phyloP scores from a whole-genome alignment of 1,139 yeast species.

The Torulaspora pretoriensis region DNA sequence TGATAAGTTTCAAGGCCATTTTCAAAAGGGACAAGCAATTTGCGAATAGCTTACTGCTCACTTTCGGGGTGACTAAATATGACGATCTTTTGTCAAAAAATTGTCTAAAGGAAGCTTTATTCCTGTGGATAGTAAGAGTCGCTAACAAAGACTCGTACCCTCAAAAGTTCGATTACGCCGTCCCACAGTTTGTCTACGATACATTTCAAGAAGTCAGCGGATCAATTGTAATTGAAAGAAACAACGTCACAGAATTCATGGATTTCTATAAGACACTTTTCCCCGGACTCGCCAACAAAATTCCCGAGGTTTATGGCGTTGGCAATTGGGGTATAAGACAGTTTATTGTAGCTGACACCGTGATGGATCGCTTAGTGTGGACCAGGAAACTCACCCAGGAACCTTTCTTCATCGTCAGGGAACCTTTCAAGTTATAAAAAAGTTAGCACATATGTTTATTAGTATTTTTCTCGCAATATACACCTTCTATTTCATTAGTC shows the following conservation, averaged over 20 bases:
- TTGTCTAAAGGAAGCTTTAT: slow-evolving; percentile 55
- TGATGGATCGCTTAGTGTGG: slow-evolving; percentile 56
- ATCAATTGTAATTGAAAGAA: slow-evolving; percentile 42
- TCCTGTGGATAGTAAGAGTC: slow-evolving; percentile 60
- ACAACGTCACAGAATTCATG: slow-evolving; percentile 53
- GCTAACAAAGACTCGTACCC: slow-evolving; percentile 45
- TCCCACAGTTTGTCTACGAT: slow-evolving; percentile 52
- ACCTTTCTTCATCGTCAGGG: slow-evolving; percentile 48
- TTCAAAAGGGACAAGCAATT: slow-evolving; percentile 54
- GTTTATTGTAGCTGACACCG: slow-evolving; percentile 55
- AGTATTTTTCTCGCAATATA: background rate
- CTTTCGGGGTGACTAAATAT: slow-evolving; percentile 54
- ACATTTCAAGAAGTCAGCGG: slow-evolving; percentile 43
- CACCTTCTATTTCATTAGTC: slow-evolving; percentile 2
- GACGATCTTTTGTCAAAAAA: slow-evolving; percentile 47
- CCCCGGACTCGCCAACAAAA: slow-evolving; percentile 48
- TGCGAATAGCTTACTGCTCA: slow-evolving; percentile 51
- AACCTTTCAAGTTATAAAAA: slow-evolving; percentile 7
- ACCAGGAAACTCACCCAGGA: slow-evolving; percentile 58
- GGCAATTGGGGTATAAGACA: slow-evolving; percentile 65
- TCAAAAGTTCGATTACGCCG: slow-evolving; percentile 34
- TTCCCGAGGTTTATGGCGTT: slow-evolving; percentile 56
- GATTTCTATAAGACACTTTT: slow-evolving; percentile 53
- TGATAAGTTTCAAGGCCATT: slow-evolving; percentile 46
- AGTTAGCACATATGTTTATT: background rate